These are phyloP conservation scores for Leccinum broughii DNA, from an alignment of 768 basidiomycete genomes.

Conservation along the genomic window DNA sequence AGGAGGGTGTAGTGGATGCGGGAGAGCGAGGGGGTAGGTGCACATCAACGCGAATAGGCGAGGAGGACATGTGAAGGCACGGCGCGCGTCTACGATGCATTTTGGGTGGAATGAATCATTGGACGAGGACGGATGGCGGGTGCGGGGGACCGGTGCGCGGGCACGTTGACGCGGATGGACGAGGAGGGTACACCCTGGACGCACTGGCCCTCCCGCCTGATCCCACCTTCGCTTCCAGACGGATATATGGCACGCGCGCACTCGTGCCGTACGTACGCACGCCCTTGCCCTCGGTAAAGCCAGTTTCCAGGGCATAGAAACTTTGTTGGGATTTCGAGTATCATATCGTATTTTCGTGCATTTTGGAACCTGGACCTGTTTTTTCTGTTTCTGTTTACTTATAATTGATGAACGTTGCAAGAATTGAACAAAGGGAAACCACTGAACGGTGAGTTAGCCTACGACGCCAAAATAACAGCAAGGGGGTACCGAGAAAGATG, in stretches of 20 bases:
- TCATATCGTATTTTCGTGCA: conserved; percentile 4
- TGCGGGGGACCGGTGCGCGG: neutral
- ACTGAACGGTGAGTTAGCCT: neutral
- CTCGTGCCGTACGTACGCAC: no score
- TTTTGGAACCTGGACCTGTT: neutral
- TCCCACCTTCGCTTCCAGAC: no score
- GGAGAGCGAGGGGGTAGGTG: no score
- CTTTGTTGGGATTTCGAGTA: conserved; percentile 1
- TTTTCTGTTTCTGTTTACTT: neutral
- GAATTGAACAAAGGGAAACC: neutral
- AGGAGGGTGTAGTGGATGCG: neutral
- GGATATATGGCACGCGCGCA: no score
- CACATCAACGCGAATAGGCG: no score
- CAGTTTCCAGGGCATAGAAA: neutral
- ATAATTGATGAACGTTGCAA: neutral
- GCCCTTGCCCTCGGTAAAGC: neutral
- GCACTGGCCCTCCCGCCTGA: no score
- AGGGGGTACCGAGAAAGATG: conserved; percentile 6
- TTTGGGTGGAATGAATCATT: neutral
- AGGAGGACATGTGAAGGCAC: neutral
- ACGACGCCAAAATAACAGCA: neutral
- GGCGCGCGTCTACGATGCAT: neutral
- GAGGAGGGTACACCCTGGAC: neutral
- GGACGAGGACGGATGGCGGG: neutral
- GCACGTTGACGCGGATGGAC: neutral